Evolutionary conservation across 306 rosid species (phyloP).

Genomic region (Abrus pulchellus): DNA sequence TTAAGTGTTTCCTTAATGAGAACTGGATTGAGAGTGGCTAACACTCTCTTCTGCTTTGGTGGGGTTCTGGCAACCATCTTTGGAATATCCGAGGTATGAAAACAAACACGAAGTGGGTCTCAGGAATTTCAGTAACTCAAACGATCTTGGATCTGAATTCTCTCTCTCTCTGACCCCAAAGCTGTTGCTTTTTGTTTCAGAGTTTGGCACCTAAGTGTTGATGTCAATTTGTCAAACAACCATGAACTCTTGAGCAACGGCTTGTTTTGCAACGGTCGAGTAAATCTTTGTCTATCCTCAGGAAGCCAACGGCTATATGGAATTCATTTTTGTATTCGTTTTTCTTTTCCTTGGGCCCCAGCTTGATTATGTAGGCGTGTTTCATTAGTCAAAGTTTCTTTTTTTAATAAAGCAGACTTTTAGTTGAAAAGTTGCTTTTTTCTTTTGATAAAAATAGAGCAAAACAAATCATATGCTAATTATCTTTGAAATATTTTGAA

Average conservation of each 20-base stretch:
- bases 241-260: slow-evolving; percentile 51
- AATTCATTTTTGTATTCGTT: not conserved
- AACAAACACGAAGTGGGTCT: slow-evolving; percentile 57
- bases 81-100: slow-evolving; percentile 35
- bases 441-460: not conserved
- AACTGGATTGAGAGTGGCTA: slow-evolving; percentile 78
- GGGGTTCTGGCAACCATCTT: slow-evolving; percentile 98
- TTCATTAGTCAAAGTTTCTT: not conserved
- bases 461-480: not conserved
- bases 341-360: slow-evolving; percentile 13
- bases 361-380: not conserved
- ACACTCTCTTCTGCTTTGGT: slow-evolving; percentile 71
- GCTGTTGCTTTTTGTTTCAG: slow-evolving; percentile 46
- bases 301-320: slow-evolving; percentile 78
- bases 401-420: not conserved
- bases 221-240: slow-evolving; percentile 69
- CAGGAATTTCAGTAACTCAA: slow-evolving; percentile 11
- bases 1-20: slow-evolving; percentile 82
- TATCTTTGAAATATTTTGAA: slow-evolving; percentile 1
- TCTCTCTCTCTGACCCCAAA: slow-evolving; percentile 44
- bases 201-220: slow-evolving; percentile 59
- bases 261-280: slow-evolving; percentile 86
- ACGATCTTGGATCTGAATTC: slow-evolving; percentile 50
- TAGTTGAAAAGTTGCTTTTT: slow-evolving; percentile 23
- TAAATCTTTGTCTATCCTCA: slow-evolving; percentile 42